These are phyloP conservation scores for Hypoxylon fragiforme DNA, from an alignment of 495 filamentous ascomycete species.

Conservation along the genomic window DNA sequence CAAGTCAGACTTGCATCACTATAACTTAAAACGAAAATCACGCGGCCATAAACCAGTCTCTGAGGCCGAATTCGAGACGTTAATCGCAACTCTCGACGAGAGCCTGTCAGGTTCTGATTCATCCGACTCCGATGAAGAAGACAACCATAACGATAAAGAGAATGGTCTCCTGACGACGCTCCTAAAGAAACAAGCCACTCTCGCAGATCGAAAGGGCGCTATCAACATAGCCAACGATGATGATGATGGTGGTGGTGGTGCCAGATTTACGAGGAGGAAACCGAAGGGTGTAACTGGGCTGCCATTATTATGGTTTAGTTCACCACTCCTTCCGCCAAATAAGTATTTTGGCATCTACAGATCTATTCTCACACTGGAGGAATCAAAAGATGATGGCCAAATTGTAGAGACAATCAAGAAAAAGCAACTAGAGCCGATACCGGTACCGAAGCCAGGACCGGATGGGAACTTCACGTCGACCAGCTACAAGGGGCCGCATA, in stretches of 20 bases:
- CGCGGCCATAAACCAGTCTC: conserved; percentile 67
- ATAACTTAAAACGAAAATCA: conserved; percentile 90
- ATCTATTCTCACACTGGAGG: conserved; percentile 72
- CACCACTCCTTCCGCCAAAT: conserved; percentile 71
- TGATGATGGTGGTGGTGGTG: conserved; percentile 55
- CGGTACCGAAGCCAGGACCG: conserved; percentile 51
- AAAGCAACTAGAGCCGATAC: conserved; percentile 74
- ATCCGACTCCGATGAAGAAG: conserved; percentile 55
- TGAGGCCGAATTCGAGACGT: conserved; percentile 80
- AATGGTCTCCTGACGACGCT: conserved; percentile 70
- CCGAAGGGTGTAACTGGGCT: conserved; percentile 62
- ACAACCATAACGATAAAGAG: conserved; percentile 47
- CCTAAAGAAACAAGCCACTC: conserved; percentile 79
- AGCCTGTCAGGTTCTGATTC: conserved; percentile 83
- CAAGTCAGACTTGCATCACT: conserved; percentile 89
- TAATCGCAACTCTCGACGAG: conserved; percentile 81
- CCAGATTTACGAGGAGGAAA: conserved; percentile 46
- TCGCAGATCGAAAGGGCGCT: conserved; percentile 52
- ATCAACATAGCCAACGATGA: conserved; percentile 36
- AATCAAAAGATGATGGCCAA: conserved; percentile 64
- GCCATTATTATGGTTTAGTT: conserved; percentile 85
- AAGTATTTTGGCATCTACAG: conserved; percentile 84
- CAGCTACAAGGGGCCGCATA: conserved; percentile 68
- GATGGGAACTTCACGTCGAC: conserved; percentile 54
- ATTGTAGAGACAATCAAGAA: conserved; percentile 68